These are phyloP conservation scores for Cucumis sativus DNA, from an alignment of 306 rosid genomes.

Conservation along the genomic window Cucumber_9930_V3 NC_026658.2:18680501-18681000, in stretches of 20 bases:
- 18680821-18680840: constrained; percentile 13
- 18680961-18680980: constrained; percentile 11
- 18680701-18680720: constrained; percentile 7
- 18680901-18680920: constrained; percentile 1
- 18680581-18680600: constrained; percentile 8
- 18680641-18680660: constrained; percentile 5
- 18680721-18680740: constrained; percentile 13
- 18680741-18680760: constrained; percentile 8
- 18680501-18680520: constrained; percentile 12
- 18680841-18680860: constrained; percentile 9
- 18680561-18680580: constrained; percentile 15
- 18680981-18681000: neutral
- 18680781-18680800: constrained; percentile 7
- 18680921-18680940: constrained; percentile 12
- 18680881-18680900: constrained; percentile 13
- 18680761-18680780: constrained; percentile 16
- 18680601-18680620: constrained; percentile 11
- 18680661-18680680: constrained; percentile 16
- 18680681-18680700: constrained; percentile 8
- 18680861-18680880: constrained; percentile 18
- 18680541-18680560: constrained; percentile 14
- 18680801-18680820: neutral
- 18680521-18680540: constrained; percentile 6
- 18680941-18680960: constrained; percentile 15
- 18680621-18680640: constrained; percentile 11